Percentiles rank a stretch among this genome's conserved stretches.
Evolutionary conservation across 192 early-diverging fungal genomes (phyloP).

Genomic region (Rhizophagus prolifer): DNA sequence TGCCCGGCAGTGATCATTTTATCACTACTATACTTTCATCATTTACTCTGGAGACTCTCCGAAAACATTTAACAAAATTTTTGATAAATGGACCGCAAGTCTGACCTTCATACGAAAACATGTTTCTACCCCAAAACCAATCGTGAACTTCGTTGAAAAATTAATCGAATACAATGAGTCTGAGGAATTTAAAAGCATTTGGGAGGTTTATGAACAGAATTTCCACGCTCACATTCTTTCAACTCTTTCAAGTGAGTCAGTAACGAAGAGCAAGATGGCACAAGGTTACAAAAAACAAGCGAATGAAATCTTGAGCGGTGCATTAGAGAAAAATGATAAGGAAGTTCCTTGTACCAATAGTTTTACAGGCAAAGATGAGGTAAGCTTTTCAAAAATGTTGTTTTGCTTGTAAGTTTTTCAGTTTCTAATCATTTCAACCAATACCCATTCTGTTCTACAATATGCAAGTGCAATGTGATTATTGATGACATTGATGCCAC

Average conservation of each 20-base stretch:
- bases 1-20: not conserved
- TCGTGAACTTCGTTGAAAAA: not conserved
- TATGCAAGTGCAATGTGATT: too few species aligned
- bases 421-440: too few species aligned
- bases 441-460: too few species aligned
- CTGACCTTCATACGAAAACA: not conserved
- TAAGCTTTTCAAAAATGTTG: too few species aligned
- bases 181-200: not conserved
- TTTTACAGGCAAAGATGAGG: too few species aligned
- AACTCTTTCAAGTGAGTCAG: constrained; percentile 7
- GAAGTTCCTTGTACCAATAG: too few species aligned
- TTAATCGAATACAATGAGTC: not conserved
- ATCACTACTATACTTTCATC: not conserved
- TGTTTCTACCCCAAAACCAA: not conserved
- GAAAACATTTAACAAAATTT: constrained; percentile 17
- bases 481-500: too few species aligned
- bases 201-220: constrained; percentile 1
- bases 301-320: constrained; percentile 11
- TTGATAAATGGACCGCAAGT: not conserved
- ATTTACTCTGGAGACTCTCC: not conserved
- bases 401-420: too few species aligned
- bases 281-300: constrained; percentile 18
- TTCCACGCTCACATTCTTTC: constrained; percentile 3
- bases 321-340: too few species aligned
- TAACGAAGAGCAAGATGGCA: constrained; percentile 14